Evolutionary conservation across 345 rosid species (phyloP).

Genomic region (Linum trigynum): DNA sequence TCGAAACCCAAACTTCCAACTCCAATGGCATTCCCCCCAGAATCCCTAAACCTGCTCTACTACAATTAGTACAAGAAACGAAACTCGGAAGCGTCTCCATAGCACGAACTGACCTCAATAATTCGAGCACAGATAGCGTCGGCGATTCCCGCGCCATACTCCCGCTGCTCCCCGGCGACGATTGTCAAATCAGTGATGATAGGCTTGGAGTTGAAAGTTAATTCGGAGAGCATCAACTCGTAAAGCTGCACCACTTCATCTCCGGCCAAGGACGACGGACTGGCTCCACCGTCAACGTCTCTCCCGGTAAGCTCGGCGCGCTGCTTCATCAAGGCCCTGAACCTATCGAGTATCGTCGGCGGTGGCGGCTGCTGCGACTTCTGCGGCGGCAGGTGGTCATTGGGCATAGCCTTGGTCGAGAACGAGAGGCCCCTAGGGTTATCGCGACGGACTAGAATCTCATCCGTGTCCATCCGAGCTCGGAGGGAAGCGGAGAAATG

Average conservation of each 20-base stretch:
- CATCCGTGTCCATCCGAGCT: slow-evolving; percentile 24
- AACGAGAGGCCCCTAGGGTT: slow-evolving; percentile 28
- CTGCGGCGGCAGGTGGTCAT: slow-evolving; percentile 25
- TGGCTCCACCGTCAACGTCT: slow-evolving; percentile 19
- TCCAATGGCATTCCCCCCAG: too few species aligned
- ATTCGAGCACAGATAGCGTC: slow-evolving; percentile 79
- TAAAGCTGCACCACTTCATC: slow-evolving; percentile 71
- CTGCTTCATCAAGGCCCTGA: slow-evolving; percentile 54
- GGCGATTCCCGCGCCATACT: slow-evolving; percentile 73
- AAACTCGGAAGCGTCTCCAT: not conserved
- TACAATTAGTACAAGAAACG: not conserved
- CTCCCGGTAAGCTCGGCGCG: slow-evolving; percentile 31
- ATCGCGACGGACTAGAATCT: slow-evolving; percentile 17
- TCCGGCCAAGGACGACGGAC: slow-evolving; percentile 16
- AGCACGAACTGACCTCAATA: slow-evolving; percentile 50
- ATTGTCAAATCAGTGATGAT: slow-evolving; percentile 94
- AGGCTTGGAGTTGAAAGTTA: slow-evolving; percentile 90
- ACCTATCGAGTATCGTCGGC: slow-evolving; percentile 50
- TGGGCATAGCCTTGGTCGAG: slow-evolving; percentile 35
- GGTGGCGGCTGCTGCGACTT: slow-evolving; percentile 32
- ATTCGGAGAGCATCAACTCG: slow-evolving; percentile 54
- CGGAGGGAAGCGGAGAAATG: not conserved
- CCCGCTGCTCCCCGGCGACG: slow-evolving; percentile 83
- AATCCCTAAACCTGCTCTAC: not conserved
- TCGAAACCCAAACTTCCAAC: too few species aligned